Evolutionary conservation across 345 rosid genomes (phyloP), one percentile per base, ranked within the genome.

Genomic region (Syzygium aromaticum): DNA sequence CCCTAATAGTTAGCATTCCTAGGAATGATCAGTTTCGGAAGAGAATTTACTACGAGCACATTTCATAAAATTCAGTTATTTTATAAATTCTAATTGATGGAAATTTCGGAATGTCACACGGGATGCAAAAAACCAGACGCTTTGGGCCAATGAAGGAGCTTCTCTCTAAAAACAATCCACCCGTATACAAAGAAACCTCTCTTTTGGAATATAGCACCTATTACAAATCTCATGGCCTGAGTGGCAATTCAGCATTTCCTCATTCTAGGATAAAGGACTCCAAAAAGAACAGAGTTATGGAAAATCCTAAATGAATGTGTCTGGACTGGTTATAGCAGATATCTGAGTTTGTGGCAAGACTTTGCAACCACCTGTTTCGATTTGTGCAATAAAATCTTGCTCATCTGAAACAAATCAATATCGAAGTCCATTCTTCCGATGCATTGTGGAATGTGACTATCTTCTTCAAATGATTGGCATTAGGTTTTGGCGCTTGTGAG

Each of bases 201-300:
- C 22, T 91, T 77, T 84, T 63, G 57, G 94, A 92, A 30, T 94
- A 61, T 21, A 84, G 92, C 89, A 80, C 90, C 86, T 64, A 77
- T 77, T 90, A 89, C 90, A 89, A 88, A 87, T 91, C 92, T 54
- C 91, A 92, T 85, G 93, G 93, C n/a, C 78, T 92, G 77, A 91
- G 89, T 83, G 92, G 92, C 85, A 89, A 86, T 54, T 88, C 92
- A n/a, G 78, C 61, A 64, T 93, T 94, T 30, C 27, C 89, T 61
- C 93, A 91, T 86, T 92, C 92, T 54, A 84, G 56, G 56, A n/a
- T 54, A 16, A 30, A 12, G 6, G 43, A 30, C 23, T 16, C 78
- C 78, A 30, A 30, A 30, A 8, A 17, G 43, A 33, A 23, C 17
- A 13, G 40, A 30, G 23, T 38, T 30, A 22, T 30, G 43, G 73